Evolutionary conservation across 2,329 filamentous ascomycete species (phyloP), one percentile per base, ranked within the genome.

Genomic region (Aspergillus intermedius): DNA sequence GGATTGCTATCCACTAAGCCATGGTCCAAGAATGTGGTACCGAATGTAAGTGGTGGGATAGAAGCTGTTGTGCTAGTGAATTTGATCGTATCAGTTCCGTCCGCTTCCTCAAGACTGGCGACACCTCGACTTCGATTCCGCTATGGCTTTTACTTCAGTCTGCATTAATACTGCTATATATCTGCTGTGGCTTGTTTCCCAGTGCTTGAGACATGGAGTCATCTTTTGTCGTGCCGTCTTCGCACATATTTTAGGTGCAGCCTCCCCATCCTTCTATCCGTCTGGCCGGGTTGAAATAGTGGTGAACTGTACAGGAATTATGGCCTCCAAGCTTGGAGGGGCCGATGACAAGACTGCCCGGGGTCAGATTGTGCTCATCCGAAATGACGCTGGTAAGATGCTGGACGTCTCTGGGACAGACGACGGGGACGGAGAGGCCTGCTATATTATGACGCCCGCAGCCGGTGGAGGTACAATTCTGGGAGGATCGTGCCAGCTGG

Each of bases 151-250:
- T 68, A 88, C 81, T 5, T 90, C 86, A 0, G 83, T 95, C 40
- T 95, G 89, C 71, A 90, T 95, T 64, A 95, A 96, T 69, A 87
- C 87, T 0, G 81, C 86, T 45, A 72, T 95, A 49, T 95, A 95
- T 69, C 81, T 95, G 3, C 82, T 87, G 3, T 95, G 86, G 81
- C 82, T 95, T 0, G 73, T 86, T 0, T 84, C 85, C 0, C 84
- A 91, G 70, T 93, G 88, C 65, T 76, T 86, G 22, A 80, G 80
- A 56, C 79, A 82, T 47, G 86, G 87, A 17, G 86, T 87, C 8
- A 72, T 80, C 1, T 71, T 91, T 58, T 78, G 78, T 57, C 79
- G 87, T 7, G 80, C 71, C 1, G 64, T 76, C 1, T 69, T 90
- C 32, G 65, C 69, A 5, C 86, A 95, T 66, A 78, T 96, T 50